phyloP scores from a whole-genome alignment of 2,329 filamentous ascomycete genomes.

The Beauveria varroae region DNA sequence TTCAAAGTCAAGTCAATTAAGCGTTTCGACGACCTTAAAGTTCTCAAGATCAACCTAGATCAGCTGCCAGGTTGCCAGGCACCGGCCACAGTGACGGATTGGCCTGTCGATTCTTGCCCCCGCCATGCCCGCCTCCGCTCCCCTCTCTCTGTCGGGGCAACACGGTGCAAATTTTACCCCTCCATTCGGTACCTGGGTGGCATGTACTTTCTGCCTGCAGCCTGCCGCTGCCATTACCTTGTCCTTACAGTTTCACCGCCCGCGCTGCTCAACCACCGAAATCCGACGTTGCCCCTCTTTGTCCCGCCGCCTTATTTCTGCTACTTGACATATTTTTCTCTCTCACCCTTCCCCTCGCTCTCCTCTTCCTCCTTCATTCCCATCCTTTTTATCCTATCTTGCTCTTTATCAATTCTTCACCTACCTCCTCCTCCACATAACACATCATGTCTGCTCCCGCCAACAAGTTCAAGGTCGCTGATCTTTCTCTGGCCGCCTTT shows the following conservation, averaged over 20 bases:
- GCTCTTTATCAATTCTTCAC: slow-evolving; percentile 19
- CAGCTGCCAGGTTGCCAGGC: no score
- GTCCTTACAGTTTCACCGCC: not conserved
- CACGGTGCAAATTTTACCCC: slow-evolving; percentile 7
- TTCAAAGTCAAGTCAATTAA: no score
- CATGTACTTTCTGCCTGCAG: not conserved
- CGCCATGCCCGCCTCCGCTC: not conserved
- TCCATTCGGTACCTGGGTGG: not conserved
- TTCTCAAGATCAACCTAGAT: no score
- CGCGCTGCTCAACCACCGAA: slow-evolving; percentile 1
- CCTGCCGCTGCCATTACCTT: not conserved
- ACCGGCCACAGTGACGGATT: not conserved
- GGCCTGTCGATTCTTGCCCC: not conserved
- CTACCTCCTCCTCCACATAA: slow-evolving; percentile 16
- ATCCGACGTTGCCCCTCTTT: slow-evolving; percentile 10
- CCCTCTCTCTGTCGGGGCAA: not conserved
- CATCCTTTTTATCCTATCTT: slow-evolving; percentile 17
- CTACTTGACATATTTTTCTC: slow-evolving; percentile 15
- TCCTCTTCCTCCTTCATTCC: slow-evolving; percentile 19
- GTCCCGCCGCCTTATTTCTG: slow-evolving; percentile 6
- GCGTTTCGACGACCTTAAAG: no score
- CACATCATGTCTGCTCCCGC: slow-evolving; percentile 67
- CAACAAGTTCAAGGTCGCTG: slow-evolving; percentile 95
- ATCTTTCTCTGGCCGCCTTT: slow-evolving; percentile 95
- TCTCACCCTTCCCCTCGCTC: slow-evolving; percentile 17